phyloP scores from a whole-genome alignment of 139 green algal genomes.

The Chlorella sp. region DNA sequence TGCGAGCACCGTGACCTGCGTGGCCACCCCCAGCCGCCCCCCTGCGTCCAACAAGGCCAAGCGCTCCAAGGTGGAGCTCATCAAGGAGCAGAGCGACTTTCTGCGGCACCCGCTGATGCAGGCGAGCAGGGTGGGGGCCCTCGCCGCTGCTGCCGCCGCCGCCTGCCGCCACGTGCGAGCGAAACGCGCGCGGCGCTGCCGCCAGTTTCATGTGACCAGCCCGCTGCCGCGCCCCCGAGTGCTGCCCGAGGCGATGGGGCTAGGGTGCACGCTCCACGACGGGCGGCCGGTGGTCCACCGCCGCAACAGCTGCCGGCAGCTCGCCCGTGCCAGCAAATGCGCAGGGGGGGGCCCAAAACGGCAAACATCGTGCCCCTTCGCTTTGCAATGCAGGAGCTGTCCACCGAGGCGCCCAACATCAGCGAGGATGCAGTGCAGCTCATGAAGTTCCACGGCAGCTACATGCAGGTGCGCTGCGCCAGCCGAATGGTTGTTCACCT shows the following conservation, averaged over 20 bases:
- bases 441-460: constrained; percentile 99
- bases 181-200: background rate
- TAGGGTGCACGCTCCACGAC: no score
- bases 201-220: background rate
- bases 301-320: no score
- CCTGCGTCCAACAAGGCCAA: constrained; percentile 76
- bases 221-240: no score
- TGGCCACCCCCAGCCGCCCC: constrained; percentile 75
- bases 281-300: no score
- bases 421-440: constrained; percentile 93
- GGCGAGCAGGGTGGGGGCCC: background rate
- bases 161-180: background rate
- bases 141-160: background rate
- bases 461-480: constrained; percentile 70
- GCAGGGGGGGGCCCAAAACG: no score
- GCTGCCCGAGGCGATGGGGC: no score
- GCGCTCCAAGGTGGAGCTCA: constrained; percentile 92
- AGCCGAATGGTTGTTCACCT: no score
- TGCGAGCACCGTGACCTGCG: constrained; percentile 1
- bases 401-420: constrained; percentile 74
- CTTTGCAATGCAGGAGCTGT: constrained; percentile 6
- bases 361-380: background rate
- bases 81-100: constrained; percentile 98
- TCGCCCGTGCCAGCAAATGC: no score
- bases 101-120: constrained; percentile 97